These are phyloP conservation scores for Trichophyton equinum DNA, from an alignment of 2,329 filamentous ascomycete genomes.

Conservation along the genomic window DNA sequence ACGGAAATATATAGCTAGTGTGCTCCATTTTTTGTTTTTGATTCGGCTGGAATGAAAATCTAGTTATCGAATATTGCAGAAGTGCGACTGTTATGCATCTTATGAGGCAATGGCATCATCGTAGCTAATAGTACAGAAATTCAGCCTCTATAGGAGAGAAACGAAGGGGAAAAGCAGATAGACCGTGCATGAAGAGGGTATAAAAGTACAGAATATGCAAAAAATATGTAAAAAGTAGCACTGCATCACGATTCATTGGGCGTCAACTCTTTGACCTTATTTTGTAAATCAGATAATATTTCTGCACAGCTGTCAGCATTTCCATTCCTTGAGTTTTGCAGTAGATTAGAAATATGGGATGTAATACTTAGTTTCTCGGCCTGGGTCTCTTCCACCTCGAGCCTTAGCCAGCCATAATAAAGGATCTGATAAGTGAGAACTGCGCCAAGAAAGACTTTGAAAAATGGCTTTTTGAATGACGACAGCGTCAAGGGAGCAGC, in stretches of 20 bases:
- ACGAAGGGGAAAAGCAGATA: neutral
- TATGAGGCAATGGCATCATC: neutral
- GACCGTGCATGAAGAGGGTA: neutral
- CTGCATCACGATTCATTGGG: conserved; percentile 11
- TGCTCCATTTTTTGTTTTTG: neutral
- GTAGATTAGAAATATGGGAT: neutral
- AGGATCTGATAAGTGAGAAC: conserved; percentile 38
- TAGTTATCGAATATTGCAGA: neutral
- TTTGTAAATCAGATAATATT: conserved; percentile 9
- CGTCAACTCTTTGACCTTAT: conserved; percentile 12
- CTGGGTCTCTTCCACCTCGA: conserved; percentile 36
- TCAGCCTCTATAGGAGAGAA: neutral
- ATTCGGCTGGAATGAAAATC: no score
- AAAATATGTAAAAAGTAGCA: neutral
- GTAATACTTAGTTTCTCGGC: conserved; percentile 30
- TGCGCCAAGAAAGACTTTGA: conserved; percentile 37
- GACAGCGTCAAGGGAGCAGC: conserved; percentile 19
- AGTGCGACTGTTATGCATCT: neutral
- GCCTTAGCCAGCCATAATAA: conserved; percentile 37
- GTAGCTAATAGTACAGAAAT: neutral
- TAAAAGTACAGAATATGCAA: neutral
- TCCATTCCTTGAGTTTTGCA: neutral
- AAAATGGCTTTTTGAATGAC: conserved; percentile 31
- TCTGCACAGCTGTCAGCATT: conserved; percentile 2
- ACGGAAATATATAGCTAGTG: neutral